These are phyloP conservation scores for Blastobotrys robertii DNA, from an alignment of 805 yeast species.

Conservation along the genomic window DNA sequence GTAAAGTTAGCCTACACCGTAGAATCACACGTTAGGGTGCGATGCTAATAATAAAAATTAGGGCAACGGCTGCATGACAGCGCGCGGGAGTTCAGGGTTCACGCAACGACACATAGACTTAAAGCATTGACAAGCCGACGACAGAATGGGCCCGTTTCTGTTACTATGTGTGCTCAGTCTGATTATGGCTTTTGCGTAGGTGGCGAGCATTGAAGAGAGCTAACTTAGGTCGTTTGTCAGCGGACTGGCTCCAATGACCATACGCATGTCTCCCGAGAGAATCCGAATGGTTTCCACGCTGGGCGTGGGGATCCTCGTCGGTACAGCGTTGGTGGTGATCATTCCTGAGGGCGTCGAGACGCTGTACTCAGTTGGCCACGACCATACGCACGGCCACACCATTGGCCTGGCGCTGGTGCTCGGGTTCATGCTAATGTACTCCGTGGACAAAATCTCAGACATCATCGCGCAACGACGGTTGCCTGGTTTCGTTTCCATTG, in stretches of 20 bases:
- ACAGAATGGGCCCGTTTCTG: slow-evolving; percentile 15
- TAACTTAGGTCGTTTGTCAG: slow-evolving; percentile 20
- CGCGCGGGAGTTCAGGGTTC: neutral
- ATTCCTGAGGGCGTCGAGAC: slow-evolving; percentile 59
- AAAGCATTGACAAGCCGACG: neutral
- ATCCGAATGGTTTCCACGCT: slow-evolving; percentile 37
- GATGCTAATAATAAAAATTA: neutral
- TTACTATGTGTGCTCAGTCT: slow-evolving; percentile 20
- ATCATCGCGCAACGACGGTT: slow-evolving; percentile 7
- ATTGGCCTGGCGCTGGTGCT: slow-evolving; percentile 41
- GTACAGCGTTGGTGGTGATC: slow-evolving; percentile 49
- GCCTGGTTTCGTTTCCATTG: slow-evolving; percentile 8
- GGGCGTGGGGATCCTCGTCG: slow-evolving; percentile 51
- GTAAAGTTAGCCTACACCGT: too few species aligned
- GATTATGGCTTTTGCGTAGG: slow-evolving; percentile 24
- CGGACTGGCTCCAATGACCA: slow-evolving; percentile 26
- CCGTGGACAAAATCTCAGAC: slow-evolving; percentile 35
- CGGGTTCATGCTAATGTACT: slow-evolving; percentile 48
- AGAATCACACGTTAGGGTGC: too few species aligned
- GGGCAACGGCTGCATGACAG: too few species aligned
- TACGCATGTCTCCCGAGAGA: slow-evolving; percentile 23
- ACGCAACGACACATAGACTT: neutral
- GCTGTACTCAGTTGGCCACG: slow-evolving; percentile 21
- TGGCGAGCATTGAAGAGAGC: neutral
- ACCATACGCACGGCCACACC: slow-evolving; percentile 13